Evolutionary conservation across 2,329 filamentous ascomycete species (phyloP).

Genomic region (Alternaria hordeiaustralica): DNA sequence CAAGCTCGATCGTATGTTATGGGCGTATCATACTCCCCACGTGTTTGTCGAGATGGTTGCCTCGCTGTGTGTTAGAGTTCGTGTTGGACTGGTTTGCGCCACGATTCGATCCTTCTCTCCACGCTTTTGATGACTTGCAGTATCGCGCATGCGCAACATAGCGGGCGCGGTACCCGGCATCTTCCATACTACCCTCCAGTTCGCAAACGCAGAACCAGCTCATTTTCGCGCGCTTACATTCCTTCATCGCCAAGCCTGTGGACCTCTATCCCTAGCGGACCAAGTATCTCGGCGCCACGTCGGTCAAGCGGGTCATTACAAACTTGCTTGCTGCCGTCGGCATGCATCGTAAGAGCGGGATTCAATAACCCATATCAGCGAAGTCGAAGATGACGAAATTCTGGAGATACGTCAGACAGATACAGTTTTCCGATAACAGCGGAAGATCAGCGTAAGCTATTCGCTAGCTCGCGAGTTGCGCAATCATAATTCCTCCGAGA

Average conservation of each 20-base stretch:
- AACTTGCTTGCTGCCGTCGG: neutral
- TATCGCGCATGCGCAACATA: neutral
- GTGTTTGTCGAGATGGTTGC: neutral
- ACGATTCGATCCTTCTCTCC: neutral
- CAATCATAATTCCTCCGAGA: slow-evolving; percentile 1
- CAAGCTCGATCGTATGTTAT: neutral
- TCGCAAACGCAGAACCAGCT: neutral
- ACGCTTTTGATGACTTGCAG: neutral
- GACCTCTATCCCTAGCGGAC: neutral
- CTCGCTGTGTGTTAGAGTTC: neutral
- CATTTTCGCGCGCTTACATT: neutral
- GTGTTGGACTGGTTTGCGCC: neutral
- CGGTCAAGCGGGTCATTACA: slow-evolving; percentile 4
- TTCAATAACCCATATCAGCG: neutral
- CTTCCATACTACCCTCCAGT: neutral
- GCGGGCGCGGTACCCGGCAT: neutral
- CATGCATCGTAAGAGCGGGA: neutral
- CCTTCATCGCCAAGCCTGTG: neutral
- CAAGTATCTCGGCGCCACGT: slow-evolving; percentile 9
- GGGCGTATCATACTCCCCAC: slow-evolving; percentile 7
- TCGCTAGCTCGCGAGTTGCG: slow-evolving; percentile 5
- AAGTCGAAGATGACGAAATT: neutral
- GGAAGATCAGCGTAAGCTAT: slow-evolving; percentile 9
- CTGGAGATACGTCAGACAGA: slow-evolving; percentile 7
- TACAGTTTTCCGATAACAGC: neutral